Conservation (phyloP, 1,139 yeast species). For the Zygosaccharomyces pseudobailii region DNA sequence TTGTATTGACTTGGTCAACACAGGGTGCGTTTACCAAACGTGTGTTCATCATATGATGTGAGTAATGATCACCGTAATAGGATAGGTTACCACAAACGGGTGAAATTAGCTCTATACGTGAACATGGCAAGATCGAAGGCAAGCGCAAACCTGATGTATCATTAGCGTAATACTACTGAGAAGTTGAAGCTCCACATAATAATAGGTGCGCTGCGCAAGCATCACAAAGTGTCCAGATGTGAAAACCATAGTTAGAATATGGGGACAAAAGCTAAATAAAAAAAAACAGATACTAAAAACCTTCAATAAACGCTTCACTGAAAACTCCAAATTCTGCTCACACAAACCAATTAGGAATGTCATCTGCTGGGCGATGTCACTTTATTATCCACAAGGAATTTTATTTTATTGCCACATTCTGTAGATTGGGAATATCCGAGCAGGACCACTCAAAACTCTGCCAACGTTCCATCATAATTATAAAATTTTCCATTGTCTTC, state of each 20-base stretch:
- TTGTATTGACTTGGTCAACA: not conserved
- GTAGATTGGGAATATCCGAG: not conserved
- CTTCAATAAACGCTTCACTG: not conserved
- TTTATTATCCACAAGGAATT: not conserved
- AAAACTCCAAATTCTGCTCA: not conserved
- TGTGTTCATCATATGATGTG: not conserved
- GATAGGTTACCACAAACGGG: not conserved
- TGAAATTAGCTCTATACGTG: not conserved
- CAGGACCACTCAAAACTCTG: not conserved
- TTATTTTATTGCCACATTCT: not conserved
- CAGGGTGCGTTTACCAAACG: not conserved
- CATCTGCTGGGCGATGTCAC: not conserved
- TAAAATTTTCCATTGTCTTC: conserved; percentile 16
- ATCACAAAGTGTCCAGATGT: not conserved
- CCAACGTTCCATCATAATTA: conserved; percentile 12
- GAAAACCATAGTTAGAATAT: not conserved
- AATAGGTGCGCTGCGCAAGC: not conserved
- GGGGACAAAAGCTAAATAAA: not conserved
- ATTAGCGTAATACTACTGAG: not conserved
- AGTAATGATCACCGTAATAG: not conserved
- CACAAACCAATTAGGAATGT: not conserved
- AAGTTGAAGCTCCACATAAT: not conserved
- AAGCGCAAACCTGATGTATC: not conserved
- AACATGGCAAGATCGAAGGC: not conserved
- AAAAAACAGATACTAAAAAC: no score